Evolutionary conservation across 139 green algal genomes (phyloP), one percentile per base, ranked within the genome.

Genomic region (Pycnococcus provasolii): DNA sequence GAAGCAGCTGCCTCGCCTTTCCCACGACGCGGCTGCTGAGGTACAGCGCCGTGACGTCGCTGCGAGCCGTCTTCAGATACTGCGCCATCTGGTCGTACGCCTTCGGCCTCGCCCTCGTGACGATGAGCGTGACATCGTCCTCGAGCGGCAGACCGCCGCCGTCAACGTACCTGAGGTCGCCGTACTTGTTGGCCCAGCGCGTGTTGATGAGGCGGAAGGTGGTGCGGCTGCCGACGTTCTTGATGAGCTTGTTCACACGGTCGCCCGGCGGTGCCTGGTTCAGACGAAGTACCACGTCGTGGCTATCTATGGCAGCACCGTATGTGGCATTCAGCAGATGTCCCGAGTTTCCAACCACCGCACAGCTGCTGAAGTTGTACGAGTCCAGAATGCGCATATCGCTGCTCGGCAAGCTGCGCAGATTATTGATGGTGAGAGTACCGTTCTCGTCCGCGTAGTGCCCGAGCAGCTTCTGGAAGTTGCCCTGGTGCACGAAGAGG

Each of bases 131-230:
- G 26, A 73, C 67, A 2, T 46, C 54, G 11, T 54, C 39, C 58
- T 73, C 67, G 2, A 73, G 42, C n/a, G 67, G 67, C 3, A 73
- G 47, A 5, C 41, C 44, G 39, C 61, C 61, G 11, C 50, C 54
- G 41, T 58, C 54, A 7, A 64, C 58, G 53, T 50, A 61, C 58
- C 45, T 50, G 3, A 15, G 40, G n/a, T 67, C 58, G 7, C 50
- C 55, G 45, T 73, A 73, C 67, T 73, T 73, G 42, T 66, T 53
- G 4, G 67, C 60, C 67, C 67, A 73, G 3, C 67, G 55, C 45
- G 67, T 73, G 67, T 73, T 73, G 57, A 73, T 73, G 2, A 73
- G 67, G 13, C 67, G 47, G 47, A 73, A 73, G 3, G 67, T 73
- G 55, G 67, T 73, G 26, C 60, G 59, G 8, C 39, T 42, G 4